Conservation (phyloP, 805 yeast genomes). For the Candida tibetensis region DNA sequence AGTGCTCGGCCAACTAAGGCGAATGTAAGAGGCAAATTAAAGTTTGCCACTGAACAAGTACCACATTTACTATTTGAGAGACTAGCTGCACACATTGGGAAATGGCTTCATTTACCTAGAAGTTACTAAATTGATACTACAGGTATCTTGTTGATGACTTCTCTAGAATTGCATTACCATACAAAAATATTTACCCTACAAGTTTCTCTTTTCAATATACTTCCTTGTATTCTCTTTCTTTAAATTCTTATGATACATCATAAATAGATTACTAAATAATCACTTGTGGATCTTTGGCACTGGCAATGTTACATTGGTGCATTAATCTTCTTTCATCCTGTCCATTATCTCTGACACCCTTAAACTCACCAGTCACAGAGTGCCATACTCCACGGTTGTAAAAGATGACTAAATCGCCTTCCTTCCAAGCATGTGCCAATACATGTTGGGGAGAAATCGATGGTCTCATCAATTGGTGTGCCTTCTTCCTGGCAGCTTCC, state of each 20-base stretch:
- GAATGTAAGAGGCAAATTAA: too few relatives aligned
- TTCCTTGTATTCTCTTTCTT: background rate
- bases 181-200: background rate
- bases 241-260: too few relatives aligned
- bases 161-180: too few relatives aligned
- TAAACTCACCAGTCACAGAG: constrained; percentile 85
- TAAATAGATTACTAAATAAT: constrained; percentile 2
- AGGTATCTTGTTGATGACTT: background rate
- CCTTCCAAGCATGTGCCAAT: constrained; percentile 78
- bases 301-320: constrained; percentile 93
- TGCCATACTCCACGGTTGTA: constrained; percentile 91
- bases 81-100: too few relatives aligned
- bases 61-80: too few relatives aligned
- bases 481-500: constrained; percentile 69
- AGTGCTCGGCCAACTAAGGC: too few relatives aligned
- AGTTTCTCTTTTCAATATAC: background rate
- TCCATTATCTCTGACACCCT: constrained; percentile 38
- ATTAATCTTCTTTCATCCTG: constrained; percentile 76
- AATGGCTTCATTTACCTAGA: too few relatives aligned
- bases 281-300: constrained; percentile 62
- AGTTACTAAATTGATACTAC: too few relatives aligned
- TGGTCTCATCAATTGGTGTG: constrained; percentile 78
- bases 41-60: too few relatives aligned
- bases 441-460: constrained; percentile 72
- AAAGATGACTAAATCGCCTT: constrained; percentile 84